Base-by-base conservation (phyloP, 345 rosid species). In the Salix udensis region DNA sequence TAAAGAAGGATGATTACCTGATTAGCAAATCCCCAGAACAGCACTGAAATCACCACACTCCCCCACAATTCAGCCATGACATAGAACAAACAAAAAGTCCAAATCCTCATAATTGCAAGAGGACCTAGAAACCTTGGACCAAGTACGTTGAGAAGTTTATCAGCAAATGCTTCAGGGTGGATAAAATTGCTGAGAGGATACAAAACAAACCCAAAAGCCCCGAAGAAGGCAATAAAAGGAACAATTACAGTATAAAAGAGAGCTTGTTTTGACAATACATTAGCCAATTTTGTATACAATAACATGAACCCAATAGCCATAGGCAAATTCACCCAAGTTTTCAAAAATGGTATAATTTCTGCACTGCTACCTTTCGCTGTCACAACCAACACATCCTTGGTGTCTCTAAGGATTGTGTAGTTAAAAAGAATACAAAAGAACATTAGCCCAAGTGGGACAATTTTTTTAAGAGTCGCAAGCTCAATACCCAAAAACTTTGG, bases 61-160 rank as follows among this genome's bases (percentile, higher is more conserved):
- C 98, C 98, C 97, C 98, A 95, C 83, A 93, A 89, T 82, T 95
- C 98, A 82, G 97, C 98, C 98, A 95, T 95, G 76, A 95, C 98
- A 87, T 95, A 95, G 81, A 95, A 95, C 89, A 95, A 85, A 84
- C 97, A 93, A 87, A 93, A 95, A 68, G 89, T 88, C 98, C 98
- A 95, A 83, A 91, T 95, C 91, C 98, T 86, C 91, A 95, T 1
- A 68, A 94, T 94, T 3, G 98, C 98, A 53, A 94, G 90, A 31
- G 98, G 98, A 68, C 98, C 98, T 81, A 94, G 94, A 79, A 92
- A 92, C 76, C 97, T 89, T 9, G 98, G 97, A 21, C 98, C 98
- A 40, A 94, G 93, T 1, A 68, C 65, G 4, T 74, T 83, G 44
- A 94, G 94, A 24, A 94, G 95, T 86, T 88, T 88, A 79, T 92